Percentiles rank a stretch among this genome's conserved stretches.
These are phyloP conservation scores for Hanseniaspora thailandica DNA, from an alignment of 805 yeast species.

Conservation along the genomic window DNA sequence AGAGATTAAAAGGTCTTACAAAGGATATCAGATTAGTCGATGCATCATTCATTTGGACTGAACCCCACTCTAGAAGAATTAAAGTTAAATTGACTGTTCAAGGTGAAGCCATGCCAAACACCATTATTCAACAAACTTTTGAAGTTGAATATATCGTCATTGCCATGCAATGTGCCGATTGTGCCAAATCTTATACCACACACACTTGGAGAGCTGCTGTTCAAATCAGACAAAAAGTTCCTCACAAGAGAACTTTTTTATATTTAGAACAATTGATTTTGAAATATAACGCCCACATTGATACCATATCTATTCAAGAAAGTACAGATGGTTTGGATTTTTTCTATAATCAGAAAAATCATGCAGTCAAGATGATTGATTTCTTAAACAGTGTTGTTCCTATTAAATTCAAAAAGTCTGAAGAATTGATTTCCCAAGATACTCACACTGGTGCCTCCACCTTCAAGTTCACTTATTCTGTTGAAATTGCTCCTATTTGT, in stretches of 20 bases:
- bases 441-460: conserved; percentile 79
- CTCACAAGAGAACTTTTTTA: conserved; percentile 91
- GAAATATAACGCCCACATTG: conserved; percentile 84
- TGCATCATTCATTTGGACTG: conserved; percentile 96
- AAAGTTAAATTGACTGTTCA: conserved; percentile 86
- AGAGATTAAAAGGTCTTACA: conserved; percentile 75
- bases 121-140: conserved; percentile 85
- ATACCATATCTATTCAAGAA: conserved; percentile 87
- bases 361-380: conserved; percentile 89
- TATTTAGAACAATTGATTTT: conserved; percentile 90
- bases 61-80: conserved; percentile 94
- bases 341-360: conserved; percentile 76
- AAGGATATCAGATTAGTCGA: conserved; percentile 71
- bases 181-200: conserved; percentile 93
- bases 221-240: conserved; percentile 93
- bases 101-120: conserved; percentile 88
- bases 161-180: conserved; percentile 96
- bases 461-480: conserved; percentile 83
- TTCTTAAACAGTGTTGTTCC: conserved; percentile 81
- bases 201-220: conserved; percentile 98
- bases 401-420: conserved; percentile 66
- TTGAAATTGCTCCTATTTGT: conserved; percentile 92
- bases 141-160: conserved; percentile 88
- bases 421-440: conserved; percentile 83
- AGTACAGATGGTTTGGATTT: conserved; percentile 90